Percentiles rank a stretch among this genome's conserved stretches.
phyloP scores from a whole-genome alignment of 352 stramenopile genomes.

The Pythium aristosporum region DNA sequence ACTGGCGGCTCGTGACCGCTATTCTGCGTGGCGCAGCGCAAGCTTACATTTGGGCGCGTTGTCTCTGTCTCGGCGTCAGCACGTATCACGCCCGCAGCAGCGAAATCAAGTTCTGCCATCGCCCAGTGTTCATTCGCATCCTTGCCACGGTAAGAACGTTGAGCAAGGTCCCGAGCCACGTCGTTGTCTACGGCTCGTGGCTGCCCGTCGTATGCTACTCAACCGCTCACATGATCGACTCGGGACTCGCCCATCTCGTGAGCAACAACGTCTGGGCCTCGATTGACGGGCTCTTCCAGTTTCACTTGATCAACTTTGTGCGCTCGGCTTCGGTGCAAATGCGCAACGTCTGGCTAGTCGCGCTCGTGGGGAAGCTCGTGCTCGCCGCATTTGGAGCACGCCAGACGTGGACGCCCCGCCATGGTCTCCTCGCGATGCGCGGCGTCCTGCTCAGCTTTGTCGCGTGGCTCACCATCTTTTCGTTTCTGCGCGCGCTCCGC shows the following conservation, averaged over 20 bases:
- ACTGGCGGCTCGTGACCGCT: not conserved
- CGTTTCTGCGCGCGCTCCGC: not conserved
- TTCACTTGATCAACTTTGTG: slow-evolving; percentile 23
- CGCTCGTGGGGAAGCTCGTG: slow-evolving; percentile 20
- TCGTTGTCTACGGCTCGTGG: slow-evolving; percentile 32
- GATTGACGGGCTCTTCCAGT: slow-evolving; percentile 20
- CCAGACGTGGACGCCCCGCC: not conserved
- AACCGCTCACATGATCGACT: slow-evolving; percentile 33
- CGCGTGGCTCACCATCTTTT: slow-evolving; percentile 14
- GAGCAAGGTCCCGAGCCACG: slow-evolving; percentile 21
- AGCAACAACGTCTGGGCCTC: slow-evolving; percentile 28
- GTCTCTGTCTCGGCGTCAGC: slow-evolving; percentile 2
- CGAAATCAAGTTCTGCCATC: slow-evolving; percentile 2
- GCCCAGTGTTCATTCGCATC: not conserved
- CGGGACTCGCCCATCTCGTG: slow-evolving; percentile 23
- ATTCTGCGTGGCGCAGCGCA: slow-evolving; percentile 2
- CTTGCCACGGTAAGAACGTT: slow-evolving; percentile 4
- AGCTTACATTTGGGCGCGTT: not conserved
- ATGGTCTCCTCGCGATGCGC: slow-evolving; percentile 21
- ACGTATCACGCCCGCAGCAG: not conserved
- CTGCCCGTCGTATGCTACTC: slow-evolving; percentile 33
- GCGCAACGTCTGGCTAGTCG: slow-evolving; percentile 37
- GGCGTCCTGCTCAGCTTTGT: slow-evolving; percentile 8
- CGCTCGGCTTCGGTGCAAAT: slow-evolving; percentile 33
- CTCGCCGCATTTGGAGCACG: not conserved